Conservation (phyloP, 2,329 filamentous ascomycete species). For the Aurifilum marmelostoma region DNA sequence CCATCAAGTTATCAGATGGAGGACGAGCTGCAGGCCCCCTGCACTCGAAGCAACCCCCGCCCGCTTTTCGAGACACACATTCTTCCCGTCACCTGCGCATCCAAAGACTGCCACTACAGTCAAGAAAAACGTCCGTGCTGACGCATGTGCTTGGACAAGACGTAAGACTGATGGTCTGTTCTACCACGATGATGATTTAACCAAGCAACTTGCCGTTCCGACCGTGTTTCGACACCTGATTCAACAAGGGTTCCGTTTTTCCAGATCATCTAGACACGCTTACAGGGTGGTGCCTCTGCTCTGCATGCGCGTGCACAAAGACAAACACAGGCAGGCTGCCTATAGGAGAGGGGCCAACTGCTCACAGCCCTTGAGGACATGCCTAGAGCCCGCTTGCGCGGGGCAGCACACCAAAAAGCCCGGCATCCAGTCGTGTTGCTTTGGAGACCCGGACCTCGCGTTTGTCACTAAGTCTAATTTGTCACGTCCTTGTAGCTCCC, state of each 20-base stretch:
- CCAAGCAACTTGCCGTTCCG: slow-evolving; percentile 19
- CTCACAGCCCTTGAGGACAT: background rate
- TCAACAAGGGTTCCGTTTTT: slow-evolving; percentile 9
- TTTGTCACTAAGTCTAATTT: background rate
- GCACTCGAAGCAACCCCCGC: background rate
- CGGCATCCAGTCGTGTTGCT: background rate
- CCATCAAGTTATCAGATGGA: slow-evolving; percentile 4
- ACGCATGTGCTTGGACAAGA: slow-evolving; percentile 12
- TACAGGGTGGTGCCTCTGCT: too few species aligned
- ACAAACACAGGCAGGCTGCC: background rate
- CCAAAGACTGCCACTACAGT: background rate
- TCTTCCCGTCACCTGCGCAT: background rate
- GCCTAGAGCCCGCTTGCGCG: background rate
- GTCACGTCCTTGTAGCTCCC: background rate
- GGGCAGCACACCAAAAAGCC: background rate
- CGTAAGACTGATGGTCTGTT: slow-evolving; percentile 6
- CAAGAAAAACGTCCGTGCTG: background rate
- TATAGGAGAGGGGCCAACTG: background rate
- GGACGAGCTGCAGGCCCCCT: background rate
- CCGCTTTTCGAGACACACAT: background rate
- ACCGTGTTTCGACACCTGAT: slow-evolving; percentile 18
- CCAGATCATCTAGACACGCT: background rate
- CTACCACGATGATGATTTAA: slow-evolving; percentile 13
- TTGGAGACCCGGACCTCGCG: background rate
- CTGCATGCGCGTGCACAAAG: slow-evolving; percentile 2